Conservation (phyloP, 345 rosid species). For the Acer negundo region DNA sequence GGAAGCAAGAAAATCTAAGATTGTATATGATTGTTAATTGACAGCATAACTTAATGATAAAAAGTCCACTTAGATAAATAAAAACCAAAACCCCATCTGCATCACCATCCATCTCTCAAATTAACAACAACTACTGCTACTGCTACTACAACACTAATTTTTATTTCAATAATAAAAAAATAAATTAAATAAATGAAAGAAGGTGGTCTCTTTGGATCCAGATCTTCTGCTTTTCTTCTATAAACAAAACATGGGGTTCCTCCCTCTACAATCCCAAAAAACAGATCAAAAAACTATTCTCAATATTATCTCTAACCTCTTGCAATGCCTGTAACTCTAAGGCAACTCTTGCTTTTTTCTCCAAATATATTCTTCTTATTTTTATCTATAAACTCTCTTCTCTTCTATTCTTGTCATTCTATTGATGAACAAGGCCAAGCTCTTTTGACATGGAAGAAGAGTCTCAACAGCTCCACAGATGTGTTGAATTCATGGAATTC, state of each 20-base stretch:
- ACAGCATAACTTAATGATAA: slow-evolving; percentile 12
- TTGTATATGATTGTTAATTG: slow-evolving; percentile 1
- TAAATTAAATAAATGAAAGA: slow-evolving; percentile 20
- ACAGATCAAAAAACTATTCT: slow-evolving; percentile 39
- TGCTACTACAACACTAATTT: neutral
- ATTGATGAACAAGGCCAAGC: slow-evolving; percentile 69
- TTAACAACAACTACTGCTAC: slow-evolving; percentile 22
- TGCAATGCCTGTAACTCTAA: slow-evolving; percentile 60
- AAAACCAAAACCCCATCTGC: slow-evolving; percentile 26
- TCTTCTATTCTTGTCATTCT: slow-evolving; percentile 53
- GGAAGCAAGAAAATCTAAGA: slow-evolving; percentile 5
- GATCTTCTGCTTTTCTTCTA: slow-evolving; percentile 68
- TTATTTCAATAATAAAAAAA: slow-evolving; percentile 13
- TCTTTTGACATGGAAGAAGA: slow-evolving; percentile 79
- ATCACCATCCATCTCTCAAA: slow-evolving; percentile 39
- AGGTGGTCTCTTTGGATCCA: slow-evolving; percentile 59
- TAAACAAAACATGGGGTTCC: slow-evolving; percentile 89
- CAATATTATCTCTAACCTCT: slow-evolving; percentile 29
- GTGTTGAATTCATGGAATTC: slow-evolving; percentile 62
- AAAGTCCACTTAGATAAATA: slow-evolving; percentile 13
- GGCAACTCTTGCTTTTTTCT: slow-evolving; percentile 46
- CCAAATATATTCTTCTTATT: slow-evolving; percentile 42
- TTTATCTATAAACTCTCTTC: slow-evolving; percentile 39
- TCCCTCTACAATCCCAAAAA: slow-evolving; percentile 68
- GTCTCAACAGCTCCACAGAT: slow-evolving; percentile 53